phyloP scores from a whole-genome alignment of 768 basidiomycete genomes.

The Cystobasidium ongulense region DNA sequence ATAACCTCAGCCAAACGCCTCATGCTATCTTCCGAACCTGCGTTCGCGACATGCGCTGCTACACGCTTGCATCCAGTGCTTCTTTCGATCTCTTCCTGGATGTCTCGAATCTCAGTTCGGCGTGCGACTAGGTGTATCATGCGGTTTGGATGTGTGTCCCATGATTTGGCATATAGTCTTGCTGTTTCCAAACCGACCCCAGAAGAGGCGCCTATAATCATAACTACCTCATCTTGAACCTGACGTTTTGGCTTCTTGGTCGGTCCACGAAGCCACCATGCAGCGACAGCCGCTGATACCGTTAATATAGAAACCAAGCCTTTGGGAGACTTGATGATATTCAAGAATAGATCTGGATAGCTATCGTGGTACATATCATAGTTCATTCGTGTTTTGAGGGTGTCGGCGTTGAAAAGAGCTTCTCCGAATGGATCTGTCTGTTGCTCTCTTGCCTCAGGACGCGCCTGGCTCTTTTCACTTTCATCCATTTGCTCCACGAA shows the following conservation, averaged over 20 bases:
- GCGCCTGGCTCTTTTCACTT: background rate
- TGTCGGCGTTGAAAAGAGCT: background rate
- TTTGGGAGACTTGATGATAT: too few species aligned
- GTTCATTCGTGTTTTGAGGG: background rate
- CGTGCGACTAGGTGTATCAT: conserved; percentile 9
- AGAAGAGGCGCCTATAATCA: conserved; percentile 28
- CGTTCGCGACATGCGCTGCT: background rate
- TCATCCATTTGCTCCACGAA: too few species aligned
- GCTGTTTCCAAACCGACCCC: conserved; percentile 8
- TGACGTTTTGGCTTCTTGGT: background rate
- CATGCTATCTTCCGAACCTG: background rate
- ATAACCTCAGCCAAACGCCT: background rate
- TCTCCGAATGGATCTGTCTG: background rate
- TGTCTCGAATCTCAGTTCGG: background rate
- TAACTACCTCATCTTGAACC: background rate
- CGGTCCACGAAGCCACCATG: background rate
- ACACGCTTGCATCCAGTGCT: background rate
- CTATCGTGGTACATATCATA: too few species aligned
- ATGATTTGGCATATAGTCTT: background rate
- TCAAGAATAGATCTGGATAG: background rate
- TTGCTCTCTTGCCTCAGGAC: background rate
- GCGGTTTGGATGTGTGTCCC: background rate
- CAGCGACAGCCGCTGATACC: background rate
- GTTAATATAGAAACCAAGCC: background rate
- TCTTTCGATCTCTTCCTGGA: background rate